phyloP scores from a whole-genome alignment of 148 eudicot genomes.

The Camellia sinensis region DNA sequence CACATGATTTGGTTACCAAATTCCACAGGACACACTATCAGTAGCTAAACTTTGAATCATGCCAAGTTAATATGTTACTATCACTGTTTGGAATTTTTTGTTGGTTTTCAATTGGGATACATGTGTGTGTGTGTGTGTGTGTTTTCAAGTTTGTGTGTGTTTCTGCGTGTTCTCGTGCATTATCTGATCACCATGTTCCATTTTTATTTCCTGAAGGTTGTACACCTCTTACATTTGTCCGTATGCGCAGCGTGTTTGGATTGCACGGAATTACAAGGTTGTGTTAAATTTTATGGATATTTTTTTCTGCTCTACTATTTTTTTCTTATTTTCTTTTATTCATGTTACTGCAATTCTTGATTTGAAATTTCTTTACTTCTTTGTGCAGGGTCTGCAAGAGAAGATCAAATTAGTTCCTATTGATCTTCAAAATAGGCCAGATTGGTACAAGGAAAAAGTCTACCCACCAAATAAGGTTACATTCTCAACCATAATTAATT shows the following conservation, averaged over 20 bases:
- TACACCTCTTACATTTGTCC: constrained; percentile 28
- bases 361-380: background rate
- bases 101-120: too few species aligned
- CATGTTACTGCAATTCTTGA: background rate
- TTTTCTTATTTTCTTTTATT: background rate
- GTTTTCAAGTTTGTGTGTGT: too few species aligned
- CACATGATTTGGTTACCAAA: background rate
- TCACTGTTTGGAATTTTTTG: background rate
- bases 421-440: constrained; percentile 41
- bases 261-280: constrained; percentile 28
- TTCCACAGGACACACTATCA: background rate
- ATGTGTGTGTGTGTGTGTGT: too few species aligned
- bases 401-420: constrained; percentile 28
- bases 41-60: background rate
- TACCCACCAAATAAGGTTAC: constrained; percentile 47
- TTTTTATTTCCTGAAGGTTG: constrained; percentile 18
- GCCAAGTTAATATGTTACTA: background rate
- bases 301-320: background rate
- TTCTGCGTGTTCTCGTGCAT: too few species aligned
- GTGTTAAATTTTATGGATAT: background rate
- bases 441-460: constrained; percentile 48
- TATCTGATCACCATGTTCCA: background rate
- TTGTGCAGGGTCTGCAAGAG: constrained; percentile 23
- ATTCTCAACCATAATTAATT: background rate
- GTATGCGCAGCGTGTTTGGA: constrained; percentile 29